Evolutionary conservation across 345 rosid species (phyloP).

Genomic region (Populus alba): DNA sequence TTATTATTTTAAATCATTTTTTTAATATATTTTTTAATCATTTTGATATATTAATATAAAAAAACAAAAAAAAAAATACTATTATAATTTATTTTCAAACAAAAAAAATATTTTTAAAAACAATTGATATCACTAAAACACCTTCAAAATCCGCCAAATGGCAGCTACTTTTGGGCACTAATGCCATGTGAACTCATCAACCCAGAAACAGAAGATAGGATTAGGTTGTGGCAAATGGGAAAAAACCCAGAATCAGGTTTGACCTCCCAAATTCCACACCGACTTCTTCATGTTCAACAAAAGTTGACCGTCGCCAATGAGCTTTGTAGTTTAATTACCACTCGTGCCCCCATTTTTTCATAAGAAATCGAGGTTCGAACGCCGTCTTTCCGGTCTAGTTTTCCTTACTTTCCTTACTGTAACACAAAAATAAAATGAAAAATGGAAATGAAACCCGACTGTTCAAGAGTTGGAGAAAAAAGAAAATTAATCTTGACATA

Average conservation of each 20-base stretch:
- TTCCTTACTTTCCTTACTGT: too few species aligned
- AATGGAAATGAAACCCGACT: too few species aligned
- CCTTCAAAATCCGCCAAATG: neutral
- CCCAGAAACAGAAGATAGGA: neutral
- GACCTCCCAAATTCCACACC: neutral
- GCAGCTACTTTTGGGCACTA: neutral
- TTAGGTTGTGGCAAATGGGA: neutral
- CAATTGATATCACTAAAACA: too few species aligned
- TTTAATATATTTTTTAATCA: too few species aligned
- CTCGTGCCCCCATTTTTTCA: too few species aligned
- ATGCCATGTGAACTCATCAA: neutral
- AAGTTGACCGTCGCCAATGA: neutral
- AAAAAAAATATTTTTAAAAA: too few species aligned
- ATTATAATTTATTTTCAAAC: too few species aligned
- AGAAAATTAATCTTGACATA: neutral
- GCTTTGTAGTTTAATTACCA: neutral
- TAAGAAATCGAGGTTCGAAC: too few species aligned
- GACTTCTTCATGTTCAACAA: neutral
- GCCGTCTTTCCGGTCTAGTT: too few species aligned
- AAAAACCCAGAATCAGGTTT: neutral
- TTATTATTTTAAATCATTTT: too few species aligned
- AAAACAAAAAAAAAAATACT: too few species aligned
- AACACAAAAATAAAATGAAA: neutral
- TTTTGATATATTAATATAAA: fast-evolving
- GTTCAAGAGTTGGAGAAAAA: neutral